Base-by-base conservation (phyloP, 2,329 filamentous ascomycete genomes). In the Phialocephala sp. region DNA sequence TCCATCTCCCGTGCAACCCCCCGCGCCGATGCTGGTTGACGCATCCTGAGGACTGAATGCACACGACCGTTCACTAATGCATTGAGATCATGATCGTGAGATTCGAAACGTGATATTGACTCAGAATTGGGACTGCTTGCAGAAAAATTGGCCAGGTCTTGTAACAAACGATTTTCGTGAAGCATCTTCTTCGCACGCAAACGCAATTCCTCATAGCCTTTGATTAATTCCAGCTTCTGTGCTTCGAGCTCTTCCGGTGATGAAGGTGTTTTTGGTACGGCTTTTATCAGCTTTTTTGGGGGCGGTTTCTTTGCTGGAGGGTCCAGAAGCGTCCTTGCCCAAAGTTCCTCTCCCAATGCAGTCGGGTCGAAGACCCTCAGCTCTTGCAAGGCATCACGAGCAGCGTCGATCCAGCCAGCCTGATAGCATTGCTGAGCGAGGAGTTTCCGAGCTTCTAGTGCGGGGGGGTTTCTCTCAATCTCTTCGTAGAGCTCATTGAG, bases 401-500 rank as follows among this genome's bases (percentile, higher is more conserved):
- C 67, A 41, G 65, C 65, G 47, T 67, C 65, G n/a, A 43, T 39
- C 65, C 67, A 67, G 45, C 62, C 63, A 11, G 47, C 54, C 15
- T 56, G 24, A n/a, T 64, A 43, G 43, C 41, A 63, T 43, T 67
- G 65, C 35, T 67, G 62, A 37, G 67, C 58, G 14, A 69, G 63
- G 2, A 69, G 24, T 37, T 66, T 67, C 15, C 67, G 60, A 36
- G 63, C 63, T 59, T 67, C 63, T 9, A 69, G 36, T 35, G 54
- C 65, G 1, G 67, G 60, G 32, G 67, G 67, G 12, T 47, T 55
- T 12, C 1, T 18, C 20, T 67, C 65, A n/a, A 69, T 67, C 27
- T 62, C 65, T 45, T 66, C 65, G 27, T 62, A 67, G 4, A 69
- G 62, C 11, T 67, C 65, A 27, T 66, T 64, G 35, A 68, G 8